Conservation (phyloP, 805 yeast species). For the Candida endomychidarum region DNA sequence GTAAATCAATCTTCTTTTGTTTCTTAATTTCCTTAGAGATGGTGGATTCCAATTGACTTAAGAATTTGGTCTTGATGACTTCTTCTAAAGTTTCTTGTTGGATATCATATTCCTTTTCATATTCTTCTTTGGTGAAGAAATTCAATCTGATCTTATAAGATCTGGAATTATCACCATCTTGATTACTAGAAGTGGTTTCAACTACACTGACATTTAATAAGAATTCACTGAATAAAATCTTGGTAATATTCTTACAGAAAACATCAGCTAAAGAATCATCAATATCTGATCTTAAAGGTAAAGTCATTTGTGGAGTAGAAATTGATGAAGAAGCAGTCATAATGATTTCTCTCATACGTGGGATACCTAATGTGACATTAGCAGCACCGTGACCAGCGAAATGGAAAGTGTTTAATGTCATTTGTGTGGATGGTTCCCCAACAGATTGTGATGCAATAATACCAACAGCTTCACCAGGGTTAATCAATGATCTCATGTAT, state of each 20-base stretch:
- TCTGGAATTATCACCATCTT: constrained; percentile 53
- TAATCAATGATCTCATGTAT: constrained; percentile 91
- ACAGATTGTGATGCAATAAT: constrained; percentile 96
- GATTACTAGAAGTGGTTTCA: constrained; percentile 76
- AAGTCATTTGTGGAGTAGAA: constrained; percentile 98
- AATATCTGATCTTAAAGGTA: constrained; percentile 81
- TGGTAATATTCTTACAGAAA: constrained; percentile 87
- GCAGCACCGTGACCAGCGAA: constrained; percentile 99
- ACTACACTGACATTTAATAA: constrained; percentile 81
- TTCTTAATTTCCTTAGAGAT: constrained; percentile 80
- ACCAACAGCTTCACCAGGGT: constrained; percentile 98
- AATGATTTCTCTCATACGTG: constrained; percentile 99
- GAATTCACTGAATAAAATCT: constrained; percentile 82
- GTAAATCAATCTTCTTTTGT: constrained; percentile 63
- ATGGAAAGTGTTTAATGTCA: constrained; percentile 96
- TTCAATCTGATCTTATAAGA: constrained; percentile 72
- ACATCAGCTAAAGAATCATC: constrained; percentile 85
- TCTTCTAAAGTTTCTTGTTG: constrained; percentile 73
- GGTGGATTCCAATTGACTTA: constrained; percentile 66
- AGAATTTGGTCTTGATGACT: constrained; percentile 63
- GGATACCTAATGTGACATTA: constrained; percentile 98
- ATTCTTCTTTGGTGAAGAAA: constrained; percentile 75
- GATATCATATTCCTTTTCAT: constrained; percentile 85
- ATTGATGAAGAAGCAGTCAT: constrained; percentile 97
- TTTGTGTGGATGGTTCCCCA: constrained; percentile 99